These are phyloP conservation scores for Penicillium parvum DNA, from an alignment of 495 filamentous ascomycete genomes.

Conservation along the genomic window DNA sequence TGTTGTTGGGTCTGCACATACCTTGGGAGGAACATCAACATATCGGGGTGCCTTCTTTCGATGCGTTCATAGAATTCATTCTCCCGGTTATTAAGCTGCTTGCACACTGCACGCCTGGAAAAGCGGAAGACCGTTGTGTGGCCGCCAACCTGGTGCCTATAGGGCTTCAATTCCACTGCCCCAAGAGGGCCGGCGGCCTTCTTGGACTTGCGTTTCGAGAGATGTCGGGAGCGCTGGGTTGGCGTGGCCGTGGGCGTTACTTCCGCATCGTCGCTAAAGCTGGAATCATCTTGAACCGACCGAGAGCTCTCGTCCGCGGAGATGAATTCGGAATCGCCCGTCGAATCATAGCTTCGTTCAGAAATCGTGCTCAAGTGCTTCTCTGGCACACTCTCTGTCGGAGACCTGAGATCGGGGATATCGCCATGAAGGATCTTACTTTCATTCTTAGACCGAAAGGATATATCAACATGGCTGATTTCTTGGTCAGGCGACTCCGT, in stretches of 20 bases:
- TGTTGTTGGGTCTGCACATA: conserved; percentile 40
- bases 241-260: conserved; percentile 59
- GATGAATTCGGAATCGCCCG: conserved; percentile 56
- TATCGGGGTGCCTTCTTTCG: conserved; percentile 80
- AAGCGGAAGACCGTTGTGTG: conserved; percentile 96
- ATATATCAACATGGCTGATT: conserved; percentile 54
- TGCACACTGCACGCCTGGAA: conserved; percentile 91
- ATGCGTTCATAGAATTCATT: conserved; percentile 98
- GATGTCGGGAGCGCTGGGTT: conserved; percentile 33
- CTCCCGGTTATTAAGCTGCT: conserved; percentile 93
- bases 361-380: conserved; percentile 33
- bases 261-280: conserved; percentile 54
- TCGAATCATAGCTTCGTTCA: conserved; percentile 43
- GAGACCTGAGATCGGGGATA: conserved; percentile 36
- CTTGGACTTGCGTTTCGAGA: conserved; percentile 29
- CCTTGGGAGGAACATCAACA: conserved; percentile 89
- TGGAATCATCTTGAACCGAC: conserved; percentile 48
- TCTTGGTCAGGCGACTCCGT: conserved; percentile 31
- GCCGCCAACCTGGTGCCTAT: conserved; percentile 94
- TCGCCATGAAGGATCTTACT: conserved; percentile 60
- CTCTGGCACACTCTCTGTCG: conserved; percentile 32
- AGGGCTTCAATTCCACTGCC: conserved; percentile 93
- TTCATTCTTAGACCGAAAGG: conserved; percentile 56
- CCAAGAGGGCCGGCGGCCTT: conserved; percentile 60
- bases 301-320: conserved; percentile 52